These are phyloP conservation scores for Sugiyamaella chiloensis DNA, from an alignment of 805 yeast genomes.

Conservation along the genomic window DNA sequence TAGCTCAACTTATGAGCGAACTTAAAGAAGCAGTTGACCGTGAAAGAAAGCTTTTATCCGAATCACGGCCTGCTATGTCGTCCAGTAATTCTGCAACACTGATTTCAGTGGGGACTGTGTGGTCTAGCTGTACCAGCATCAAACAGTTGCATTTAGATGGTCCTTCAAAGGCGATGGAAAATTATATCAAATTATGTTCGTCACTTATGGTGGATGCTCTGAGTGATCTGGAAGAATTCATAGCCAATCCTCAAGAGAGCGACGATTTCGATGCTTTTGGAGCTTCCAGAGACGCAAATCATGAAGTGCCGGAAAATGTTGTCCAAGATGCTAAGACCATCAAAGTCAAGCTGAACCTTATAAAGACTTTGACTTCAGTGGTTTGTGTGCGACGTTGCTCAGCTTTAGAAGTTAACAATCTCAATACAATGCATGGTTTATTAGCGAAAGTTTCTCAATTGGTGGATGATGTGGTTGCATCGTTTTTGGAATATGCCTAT, in stretches of 20 bases:
- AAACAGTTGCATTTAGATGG: conserved; percentile 17
- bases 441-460: conserved; percentile 40
- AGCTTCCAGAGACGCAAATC: not conserved
- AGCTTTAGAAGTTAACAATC: conserved; percentile 36
- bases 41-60: conserved; percentile 6
- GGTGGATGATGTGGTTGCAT: conserved; percentile 58
- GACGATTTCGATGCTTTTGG: conserved; percentile 11
- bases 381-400: not conserved
- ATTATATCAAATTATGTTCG: conserved; percentile 2
- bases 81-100: conserved; percentile 38
- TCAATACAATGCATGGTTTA: conserved; percentile 47
- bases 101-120: conserved; percentile 60
- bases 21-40: conserved; percentile 16
- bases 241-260: conserved; percentile 5
- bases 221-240: conserved; percentile 9
- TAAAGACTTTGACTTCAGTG: conserved; percentile 2
- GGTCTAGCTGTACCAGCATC: conserved; percentile 62
- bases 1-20: conserved; percentile 19
- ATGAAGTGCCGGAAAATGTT: not conserved
- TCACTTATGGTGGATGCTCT: conserved; percentile 13
- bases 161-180: conserved; percentile 1
- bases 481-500: conserved; percentile 38
- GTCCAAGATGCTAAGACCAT: not conserved
- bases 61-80: conserved; percentile 1
- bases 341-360: not conserved